A percentile compares a stretch with the other conserved stretches of the same genome.
Conservation (phyloP, 352 stramenopile species). For the Pythium catenulatum region DNA sequence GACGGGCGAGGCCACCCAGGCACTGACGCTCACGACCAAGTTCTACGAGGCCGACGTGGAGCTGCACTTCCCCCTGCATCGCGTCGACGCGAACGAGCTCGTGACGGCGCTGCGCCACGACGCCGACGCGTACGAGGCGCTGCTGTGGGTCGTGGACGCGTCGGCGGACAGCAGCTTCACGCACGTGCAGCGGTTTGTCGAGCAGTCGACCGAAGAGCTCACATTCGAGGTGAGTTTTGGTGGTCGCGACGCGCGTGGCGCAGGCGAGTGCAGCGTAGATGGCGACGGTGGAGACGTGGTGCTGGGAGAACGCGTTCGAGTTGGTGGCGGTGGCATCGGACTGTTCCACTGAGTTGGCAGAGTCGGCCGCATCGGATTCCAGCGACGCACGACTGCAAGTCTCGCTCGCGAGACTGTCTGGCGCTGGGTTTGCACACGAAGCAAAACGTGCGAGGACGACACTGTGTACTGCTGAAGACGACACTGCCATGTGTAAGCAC, state of each 20-base stretch:
- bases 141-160: slow-evolving; percentile 57
- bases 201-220: slow-evolving; percentile 56
- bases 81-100: slow-evolving; percentile 41
- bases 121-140: slow-evolving; percentile 55
- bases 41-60: slow-evolving; percentile 56
- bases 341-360: neutral
- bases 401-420: slow-evolving; percentile 67
- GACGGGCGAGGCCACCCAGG: neutral
- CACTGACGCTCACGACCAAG: slow-evolving; percentile 47
- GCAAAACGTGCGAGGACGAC: slow-evolving; percentile 87
- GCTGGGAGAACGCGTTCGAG: slow-evolving; percentile 81
- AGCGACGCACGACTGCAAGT: slow-evolving; percentile 70
- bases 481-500: too few relatives aligned
- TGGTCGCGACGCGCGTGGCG: slow-evolving; percentile 24
- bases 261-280: slow-evolving; percentile 39
- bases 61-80: slow-evolving; percentile 53
- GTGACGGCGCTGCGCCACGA: slow-evolving; percentile 49
- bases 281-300: slow-evolving; percentile 72
- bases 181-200: slow-evolving; percentile 55
- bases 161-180: slow-evolving; percentile 42
- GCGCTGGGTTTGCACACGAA: slow-evolving; percentile 57
- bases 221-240: slow-evolving; percentile 57
- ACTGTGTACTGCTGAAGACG: slow-evolving; percentile 84
- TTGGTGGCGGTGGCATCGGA: slow-evolving; percentile 66
- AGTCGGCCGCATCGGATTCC: too few relatives aligned